phyloP scores from a whole-genome alignment of 352 stramenopile species.

The Blastocystis sp. region DNA sequence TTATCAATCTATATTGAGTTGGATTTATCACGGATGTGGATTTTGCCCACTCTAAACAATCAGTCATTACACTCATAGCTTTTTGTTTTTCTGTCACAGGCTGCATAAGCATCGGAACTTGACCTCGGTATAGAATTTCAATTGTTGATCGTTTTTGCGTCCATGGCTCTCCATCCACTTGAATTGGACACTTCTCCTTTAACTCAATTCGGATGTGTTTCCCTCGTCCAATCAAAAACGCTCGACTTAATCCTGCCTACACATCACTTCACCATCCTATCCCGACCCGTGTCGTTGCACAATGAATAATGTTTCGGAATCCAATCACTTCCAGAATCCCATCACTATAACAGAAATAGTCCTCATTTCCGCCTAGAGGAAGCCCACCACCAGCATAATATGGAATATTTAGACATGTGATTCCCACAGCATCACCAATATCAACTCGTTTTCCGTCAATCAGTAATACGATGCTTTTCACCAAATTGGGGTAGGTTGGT shows the following conservation, averaged over 20 bases:
- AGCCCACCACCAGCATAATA: slow-evolving; percentile 67
- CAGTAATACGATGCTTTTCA: slow-evolving; percentile 64
- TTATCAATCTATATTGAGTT: slow-evolving; percentile 8
- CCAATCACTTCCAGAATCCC: slow-evolving; percentile 60
- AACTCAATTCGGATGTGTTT: slow-evolving; percentile 69
- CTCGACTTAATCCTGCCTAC: slow-evolving; percentile 74
- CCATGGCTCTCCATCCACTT: slow-evolving; percentile 90
- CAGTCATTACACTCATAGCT: slow-evolving; percentile 31
- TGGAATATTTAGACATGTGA: slow-evolving; percentile 69
- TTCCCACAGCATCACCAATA: slow-evolving; percentile 59
- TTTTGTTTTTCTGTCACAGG: neutral
- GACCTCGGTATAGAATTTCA: slow-evolving; percentile 68
- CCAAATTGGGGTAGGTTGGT: slow-evolving; percentile 49
- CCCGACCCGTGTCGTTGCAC: slow-evolving; percentile 1
- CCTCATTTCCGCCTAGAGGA: slow-evolving; percentile 12
- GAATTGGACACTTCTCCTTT: slow-evolving; percentile 72
- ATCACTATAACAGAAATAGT: slow-evolving; percentile 51
- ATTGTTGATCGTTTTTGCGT: slow-evolving; percentile 76
- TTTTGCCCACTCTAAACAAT: slow-evolving; percentile 44
- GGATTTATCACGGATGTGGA: slow-evolving; percentile 5
- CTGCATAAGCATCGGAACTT: slow-evolving; percentile 49
- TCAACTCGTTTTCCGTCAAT: slow-evolving; percentile 64
- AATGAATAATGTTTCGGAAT: slow-evolving; percentile 49
- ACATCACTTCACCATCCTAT: slow-evolving; percentile 64
- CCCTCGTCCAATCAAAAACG: slow-evolving; percentile 71